Percentiles rank a stretch among this genome's conserved stretches.
Evolutionary conservation across 768 basidiomycete species (phyloP).

Genomic region (Kwoniella dendrophila): DNA sequence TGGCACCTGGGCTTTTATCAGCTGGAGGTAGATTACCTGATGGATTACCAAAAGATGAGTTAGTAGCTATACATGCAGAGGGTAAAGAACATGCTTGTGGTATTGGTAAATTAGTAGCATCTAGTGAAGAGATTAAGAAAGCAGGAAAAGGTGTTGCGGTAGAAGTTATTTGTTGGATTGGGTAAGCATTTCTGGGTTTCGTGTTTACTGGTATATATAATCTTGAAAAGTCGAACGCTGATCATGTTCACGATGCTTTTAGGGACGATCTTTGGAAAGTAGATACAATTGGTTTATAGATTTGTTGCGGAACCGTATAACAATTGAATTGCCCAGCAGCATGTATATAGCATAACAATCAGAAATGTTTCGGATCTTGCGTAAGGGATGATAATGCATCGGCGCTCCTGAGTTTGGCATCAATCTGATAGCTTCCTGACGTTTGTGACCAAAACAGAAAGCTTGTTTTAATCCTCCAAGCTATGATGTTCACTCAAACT

Average conservation of each 20-base stretch:
- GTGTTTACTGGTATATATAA: neutral
- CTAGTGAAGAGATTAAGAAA: slow-evolving; percentile 84
- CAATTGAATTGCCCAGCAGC: neutral
- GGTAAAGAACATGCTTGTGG: slow-evolving; percentile 91
- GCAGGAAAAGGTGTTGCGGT: slow-evolving; percentile 90
- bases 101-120: slow-evolving; percentile 77
- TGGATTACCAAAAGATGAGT: slow-evolving; percentile 68
- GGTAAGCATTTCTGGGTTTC: slow-evolving; percentile 37
- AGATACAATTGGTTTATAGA: slow-evolving; percentile 25
- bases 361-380: neutral
- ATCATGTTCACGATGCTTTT: neutral
- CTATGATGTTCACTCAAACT: too few species aligned
- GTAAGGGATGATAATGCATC: too few species aligned
- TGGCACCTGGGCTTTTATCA: slow-evolving; percentile 84
- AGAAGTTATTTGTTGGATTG: slow-evolving; percentile 66
- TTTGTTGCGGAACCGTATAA: neutral
- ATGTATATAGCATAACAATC: slow-evolving; percentile 1
- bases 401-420: too few species aligned
- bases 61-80: slow-evolving; percentile 93
- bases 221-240: neutral
- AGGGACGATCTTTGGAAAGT: slow-evolving; percentile 32
- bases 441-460: too few species aligned
- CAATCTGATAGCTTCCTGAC: too few species aligned
- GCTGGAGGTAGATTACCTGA: slow-evolving; percentile 82
- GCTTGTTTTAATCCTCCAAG: too few species aligned